phyloP scores from a whole-genome alignment of 2,329 filamentous ascomycete species.

The Fusarium sambucinum region DNA sequence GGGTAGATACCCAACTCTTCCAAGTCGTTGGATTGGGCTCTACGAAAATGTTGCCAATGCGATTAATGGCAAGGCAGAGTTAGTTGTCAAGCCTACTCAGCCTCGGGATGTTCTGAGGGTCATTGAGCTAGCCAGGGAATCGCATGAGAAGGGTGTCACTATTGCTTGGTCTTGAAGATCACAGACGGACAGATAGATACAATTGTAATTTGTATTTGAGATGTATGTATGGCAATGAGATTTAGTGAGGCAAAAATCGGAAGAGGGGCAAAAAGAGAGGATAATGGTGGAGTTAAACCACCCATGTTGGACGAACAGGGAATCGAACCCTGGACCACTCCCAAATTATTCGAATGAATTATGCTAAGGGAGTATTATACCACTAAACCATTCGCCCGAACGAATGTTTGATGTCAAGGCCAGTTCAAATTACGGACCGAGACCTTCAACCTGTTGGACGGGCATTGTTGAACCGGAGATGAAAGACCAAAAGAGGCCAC shows the following conservation, averaged over 20 bases:
- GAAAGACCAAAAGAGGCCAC: too few species aligned
- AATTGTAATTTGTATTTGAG: too few species aligned
- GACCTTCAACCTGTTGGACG: too few species aligned
- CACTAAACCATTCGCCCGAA: slow-evolving; percentile 34
- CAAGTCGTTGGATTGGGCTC: slow-evolving; percentile 55
- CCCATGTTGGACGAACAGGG: slow-evolving; percentile 26
- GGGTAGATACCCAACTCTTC: slow-evolving; percentile 55
- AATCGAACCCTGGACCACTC: slow-evolving; percentile 37
- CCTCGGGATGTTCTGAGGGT: slow-evolving; percentile 55
- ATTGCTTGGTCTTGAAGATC: slow-evolving; percentile 43
- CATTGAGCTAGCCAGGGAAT: slow-evolving; percentile 56
- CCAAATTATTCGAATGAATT: slow-evolving; percentile 10
- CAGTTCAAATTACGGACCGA: background rate
- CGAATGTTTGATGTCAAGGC: background rate
- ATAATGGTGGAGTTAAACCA: slow-evolving; percentile 13
- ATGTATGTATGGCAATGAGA: too few species aligned
- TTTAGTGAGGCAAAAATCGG: background rate
- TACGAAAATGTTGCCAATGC: slow-evolving; percentile 57
- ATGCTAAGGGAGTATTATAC: slow-evolving; percentile 38
- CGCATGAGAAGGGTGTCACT: slow-evolving; percentile 50
- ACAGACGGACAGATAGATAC: too few species aligned
- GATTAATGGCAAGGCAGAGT: slow-evolving; percentile 54
- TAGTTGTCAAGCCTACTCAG: slow-evolving; percentile 56
- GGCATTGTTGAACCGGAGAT: too few species aligned
- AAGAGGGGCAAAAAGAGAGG: background rate